Percentiles rank a stretch among this genome's conserved stretches.
These are phyloP conservation scores for Metarhizium guizhouense DNA, from an alignment of 2,329 filamentous ascomycete species.

Conservation along the genomic window DNA sequence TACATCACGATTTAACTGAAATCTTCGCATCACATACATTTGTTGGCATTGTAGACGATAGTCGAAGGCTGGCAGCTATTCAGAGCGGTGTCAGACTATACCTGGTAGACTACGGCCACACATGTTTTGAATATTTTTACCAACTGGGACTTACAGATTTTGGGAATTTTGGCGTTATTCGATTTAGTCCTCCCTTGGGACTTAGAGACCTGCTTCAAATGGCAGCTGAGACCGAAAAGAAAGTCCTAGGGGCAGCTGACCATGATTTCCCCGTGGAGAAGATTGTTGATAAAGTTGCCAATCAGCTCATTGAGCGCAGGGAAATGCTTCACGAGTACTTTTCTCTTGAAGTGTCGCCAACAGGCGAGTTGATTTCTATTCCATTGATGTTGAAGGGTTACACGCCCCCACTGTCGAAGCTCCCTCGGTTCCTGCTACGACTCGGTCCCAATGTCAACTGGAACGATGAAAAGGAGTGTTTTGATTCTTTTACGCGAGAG, in stretches of 20 bases:
- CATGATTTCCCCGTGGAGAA: constrained; percentile 57
- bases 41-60: constrained; percentile 84
- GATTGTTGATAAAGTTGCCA: constrained; percentile 55
- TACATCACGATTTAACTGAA: constrained; percentile 80
- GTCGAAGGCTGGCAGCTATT: constrained; percentile 79
- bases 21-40: constrained; percentile 85
- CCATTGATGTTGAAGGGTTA: constrained; percentile 87
- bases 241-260: constrained; percentile 28
- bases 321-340: constrained; percentile 95
- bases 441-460: constrained; percentile 86
- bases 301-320: constrained; percentile 63
- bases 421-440: constrained; percentile 79
- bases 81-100: constrained; percentile 89
- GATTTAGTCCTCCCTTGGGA: constrained; percentile 66
- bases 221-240: constrained; percentile 62
- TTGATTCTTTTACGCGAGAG: constrained; percentile 76
- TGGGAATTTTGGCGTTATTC: constrained; percentile 82
- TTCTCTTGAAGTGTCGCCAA: constrained; percentile 68
- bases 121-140: constrained; percentile 87
- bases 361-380: constrained; percentile 68
- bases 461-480: constrained; percentile 76
- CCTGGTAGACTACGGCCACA: constrained; percentile 84
- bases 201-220: constrained; percentile 63
- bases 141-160: constrained; percentile 93
- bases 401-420: constrained; percentile 72